These are phyloP conservation scores for Centrapalus pauciflorus DNA, from an alignment of 129 eudicot species.

Conservation along the genomic window DNA sequence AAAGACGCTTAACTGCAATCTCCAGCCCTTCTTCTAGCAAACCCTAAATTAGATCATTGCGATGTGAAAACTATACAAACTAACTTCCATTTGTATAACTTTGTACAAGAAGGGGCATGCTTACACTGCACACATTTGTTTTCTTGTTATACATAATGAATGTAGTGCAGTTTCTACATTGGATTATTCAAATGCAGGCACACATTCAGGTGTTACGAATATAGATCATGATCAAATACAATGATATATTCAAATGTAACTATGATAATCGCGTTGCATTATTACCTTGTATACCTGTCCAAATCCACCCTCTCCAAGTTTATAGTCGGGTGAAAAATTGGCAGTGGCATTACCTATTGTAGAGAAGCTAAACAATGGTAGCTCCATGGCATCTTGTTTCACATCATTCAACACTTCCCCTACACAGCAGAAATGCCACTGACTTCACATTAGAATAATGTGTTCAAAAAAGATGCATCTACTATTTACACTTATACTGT, in stretches of 20 bases:
- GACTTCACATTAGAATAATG: not conserved
- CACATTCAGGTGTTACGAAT: too few species aligned
- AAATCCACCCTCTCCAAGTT: constrained; percentile 58
- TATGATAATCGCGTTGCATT: not conserved
- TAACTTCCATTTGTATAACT: not conserved
- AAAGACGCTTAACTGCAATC: constrained; percentile 22
- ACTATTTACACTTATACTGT: not conserved
- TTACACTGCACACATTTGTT: not conserved
- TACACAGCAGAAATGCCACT: not conserved
- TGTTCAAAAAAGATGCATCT: not conserved
- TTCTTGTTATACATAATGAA: not conserved
- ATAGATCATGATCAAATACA: too few species aligned
- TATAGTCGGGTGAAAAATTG: constrained; percentile 34
- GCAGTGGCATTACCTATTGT: constrained; percentile 37
- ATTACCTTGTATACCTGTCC: constrained; percentile 54
- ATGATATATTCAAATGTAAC: too few species aligned
- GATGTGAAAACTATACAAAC: not conserved
- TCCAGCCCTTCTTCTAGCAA: constrained; percentile 14
- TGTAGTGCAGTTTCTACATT: not conserved
- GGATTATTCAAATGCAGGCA: not conserved
- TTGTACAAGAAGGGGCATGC: not conserved
- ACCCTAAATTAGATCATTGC: constrained; percentile 9
- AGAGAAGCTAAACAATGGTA: constrained; percentile 39
- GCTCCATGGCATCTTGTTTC: constrained; percentile 24
- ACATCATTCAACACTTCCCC: not conserved